phyloP scores from a whole-genome alignment of 164 flowering plant species.

The Berberis thunbergii region DNA sequence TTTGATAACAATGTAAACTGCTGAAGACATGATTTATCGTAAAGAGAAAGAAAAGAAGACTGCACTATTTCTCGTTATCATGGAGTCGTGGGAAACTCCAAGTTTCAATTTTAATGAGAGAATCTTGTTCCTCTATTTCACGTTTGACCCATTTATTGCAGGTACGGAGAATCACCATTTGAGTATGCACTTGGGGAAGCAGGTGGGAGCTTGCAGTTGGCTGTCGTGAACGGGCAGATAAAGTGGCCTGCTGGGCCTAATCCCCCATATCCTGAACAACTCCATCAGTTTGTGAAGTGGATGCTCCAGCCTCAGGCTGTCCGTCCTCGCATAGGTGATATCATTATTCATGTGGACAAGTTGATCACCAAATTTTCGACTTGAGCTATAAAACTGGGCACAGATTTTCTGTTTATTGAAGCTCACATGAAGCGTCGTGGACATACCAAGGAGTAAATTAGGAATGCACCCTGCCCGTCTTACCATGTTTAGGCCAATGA shows the following conservation, averaged over 20 bases:
- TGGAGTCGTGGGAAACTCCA: too few species aligned
- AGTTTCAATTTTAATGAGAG: too few species aligned
- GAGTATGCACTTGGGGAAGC: constrained; percentile 92
- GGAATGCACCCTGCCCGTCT: neutral
- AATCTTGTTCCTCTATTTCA: too few species aligned
- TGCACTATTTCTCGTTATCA: too few species aligned
- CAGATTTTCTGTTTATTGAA: neutral
- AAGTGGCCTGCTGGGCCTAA: constrained; percentile 90
- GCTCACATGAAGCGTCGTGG: too few species aligned
- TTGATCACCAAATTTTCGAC: constrained; percentile 60
- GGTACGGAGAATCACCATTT: constrained; percentile 94
- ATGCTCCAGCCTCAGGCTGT: constrained; percentile 93
- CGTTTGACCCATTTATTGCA: constrained; percentile 9
- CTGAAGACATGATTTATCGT: too few species aligned
- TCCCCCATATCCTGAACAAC: constrained; percentile 81
- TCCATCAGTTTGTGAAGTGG: constrained; percentile 90
- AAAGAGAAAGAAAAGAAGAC: too few species aligned
- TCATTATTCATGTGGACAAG: constrained; percentile 85
- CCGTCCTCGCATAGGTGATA: constrained; percentile 79
- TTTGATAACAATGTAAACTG: too few species aligned
- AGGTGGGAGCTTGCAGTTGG: constrained; percentile 88
- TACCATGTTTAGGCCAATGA: neutral
- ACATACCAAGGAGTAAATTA: neutral
- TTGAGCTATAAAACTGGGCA: neutral
- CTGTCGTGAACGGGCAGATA: constrained; percentile 77